Base-by-base conservation (phyloP, 208 protist species). In the Trypanosoma congolense region DNA sequence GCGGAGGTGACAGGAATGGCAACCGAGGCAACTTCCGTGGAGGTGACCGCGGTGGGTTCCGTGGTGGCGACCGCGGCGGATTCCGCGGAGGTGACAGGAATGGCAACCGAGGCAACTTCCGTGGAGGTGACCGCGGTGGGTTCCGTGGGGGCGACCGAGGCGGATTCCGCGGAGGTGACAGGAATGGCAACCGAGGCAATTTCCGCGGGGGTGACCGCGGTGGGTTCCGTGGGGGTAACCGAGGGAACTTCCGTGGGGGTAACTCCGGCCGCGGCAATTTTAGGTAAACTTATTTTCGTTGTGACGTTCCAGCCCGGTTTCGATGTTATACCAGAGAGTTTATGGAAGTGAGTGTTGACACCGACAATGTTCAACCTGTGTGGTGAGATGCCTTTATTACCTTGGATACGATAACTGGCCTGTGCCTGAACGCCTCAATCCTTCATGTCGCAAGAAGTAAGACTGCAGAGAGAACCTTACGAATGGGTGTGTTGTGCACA, bases 181-280 rank as follows among this genome's bases (percentile, higher is more conserved):
- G 83, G 48, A 78, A 78, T 40, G 78, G 75, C 2, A 69, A 68
- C 73, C 68, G 81, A 68, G 79, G 79, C 42, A 63, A 64, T 41
- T 6, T 16, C 12, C 65, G 66, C 29, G 67, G 83, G 24, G 83
- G 83, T 30, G 67, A 70, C 33, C 79, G 79, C 40, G 79, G 83
- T 52, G 75, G 78, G 22, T 82, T 83, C 74, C 75, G 78, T 55
- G 83, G 83, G 19, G 44, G 56, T 3, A 21, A 38, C 16, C 45
- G 56, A 24, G 56, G 79, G 42, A 78, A 73, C 1, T 68, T 70
- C 70, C 65, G 77, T 65, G 78, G 78, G 26, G 61, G 65, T 46
- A 61, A 59, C 36, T 62, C 79, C 24, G 83, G 83, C 25, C 63
- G 63, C 10, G 47, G 47, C 16, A 21, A 18, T 3, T 10, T 26